These are phyloP conservation scores for Xylariomycetidae sp. DNA, from an alignment of 2,329 filamentous ascomycete species.

Conservation along the genomic window DNA sequence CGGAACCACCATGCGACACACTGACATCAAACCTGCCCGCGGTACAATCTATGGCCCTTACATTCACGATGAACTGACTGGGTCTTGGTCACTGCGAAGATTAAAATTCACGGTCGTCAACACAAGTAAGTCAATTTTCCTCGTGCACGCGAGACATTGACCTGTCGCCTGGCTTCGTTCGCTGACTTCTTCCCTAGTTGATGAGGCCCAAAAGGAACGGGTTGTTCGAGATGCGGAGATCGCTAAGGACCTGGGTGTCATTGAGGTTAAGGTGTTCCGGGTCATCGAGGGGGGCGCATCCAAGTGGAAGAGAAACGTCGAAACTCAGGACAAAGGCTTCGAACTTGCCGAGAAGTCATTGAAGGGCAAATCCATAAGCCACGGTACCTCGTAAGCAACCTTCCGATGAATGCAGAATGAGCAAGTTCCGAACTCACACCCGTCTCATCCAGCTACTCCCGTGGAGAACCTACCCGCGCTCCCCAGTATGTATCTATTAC, in stretches of 20 bases:
- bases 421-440: no score
- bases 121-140: slow-evolving; percentile 13
- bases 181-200: slow-evolving; percentile 12
- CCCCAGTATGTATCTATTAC: no score
- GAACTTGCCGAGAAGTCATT: slow-evolving; percentile 30
- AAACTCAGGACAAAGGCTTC: slow-evolving; percentile 1
- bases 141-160: neutral
- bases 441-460: no score
- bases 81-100: slow-evolving; percentile 8
- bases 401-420: no score
- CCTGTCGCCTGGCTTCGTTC: neutral
- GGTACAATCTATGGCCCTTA: no score
- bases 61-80: neutral
- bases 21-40: neutral
- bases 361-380: slow-evolving; percentile 29
- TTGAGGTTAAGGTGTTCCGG: slow-evolving; percentile 18
- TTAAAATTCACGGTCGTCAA: slow-evolving; percentile 24
- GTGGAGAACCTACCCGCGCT: neutral
- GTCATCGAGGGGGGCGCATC: slow-evolving; percentile 3
- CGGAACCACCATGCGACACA: slow-evolving; percentile 1
- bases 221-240: slow-evolving; percentile 18
- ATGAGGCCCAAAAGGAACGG: slow-evolving; percentile 17
- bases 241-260: slow-evolving; percentile 21
- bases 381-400: slow-evolving; percentile 27
- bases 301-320: neutral